phyloP scores from a whole-genome alignment of 2,329 filamentous ascomycete genomes.

The Claviceps lovelessii region DNA sequence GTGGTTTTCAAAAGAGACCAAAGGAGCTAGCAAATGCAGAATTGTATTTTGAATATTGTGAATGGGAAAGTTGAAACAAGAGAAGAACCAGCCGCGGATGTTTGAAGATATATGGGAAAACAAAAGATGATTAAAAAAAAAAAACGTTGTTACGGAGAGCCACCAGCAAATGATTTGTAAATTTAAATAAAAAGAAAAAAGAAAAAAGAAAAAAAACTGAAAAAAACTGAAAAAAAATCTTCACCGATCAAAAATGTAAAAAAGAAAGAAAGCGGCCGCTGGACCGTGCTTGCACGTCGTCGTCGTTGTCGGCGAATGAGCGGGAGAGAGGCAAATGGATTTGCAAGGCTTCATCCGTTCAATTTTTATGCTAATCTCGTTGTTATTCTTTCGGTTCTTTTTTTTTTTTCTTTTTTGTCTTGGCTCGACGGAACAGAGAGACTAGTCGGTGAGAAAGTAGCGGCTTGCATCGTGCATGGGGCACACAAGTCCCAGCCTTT shows the following conservation, averaged over 20 bases:
- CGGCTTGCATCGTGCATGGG: slow-evolving; percentile 6
- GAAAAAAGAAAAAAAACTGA: background rate
- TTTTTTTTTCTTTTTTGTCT: background rate
- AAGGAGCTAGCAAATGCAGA: background rate
- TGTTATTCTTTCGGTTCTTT: background rate
- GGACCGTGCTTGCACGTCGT: background rate
- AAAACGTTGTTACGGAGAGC: background rate
- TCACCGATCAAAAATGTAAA: background rate
- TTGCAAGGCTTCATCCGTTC: background rate
- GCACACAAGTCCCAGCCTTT: background rate
- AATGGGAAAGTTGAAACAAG: too few relatives aligned
- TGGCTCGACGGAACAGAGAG: background rate
- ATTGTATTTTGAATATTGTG: too few relatives aligned
- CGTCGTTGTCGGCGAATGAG: background rate
- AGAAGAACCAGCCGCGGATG: background rate
- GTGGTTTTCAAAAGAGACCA: background rate
- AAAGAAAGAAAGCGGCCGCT: background rate
- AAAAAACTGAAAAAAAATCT: slow-evolving; percentile 1
- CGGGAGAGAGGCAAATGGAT: background rate
- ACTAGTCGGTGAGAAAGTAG: slow-evolving; percentile 6
- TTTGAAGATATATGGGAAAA: background rate
- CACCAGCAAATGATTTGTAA: too few relatives aligned
- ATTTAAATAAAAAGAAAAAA: too few relatives aligned
- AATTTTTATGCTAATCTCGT: background rate
- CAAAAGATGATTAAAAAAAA: too few relatives aligned